Conservation (phyloP, 495 filamentous ascomycete genomes). For the Aspergillus mulundensis region DNA sequence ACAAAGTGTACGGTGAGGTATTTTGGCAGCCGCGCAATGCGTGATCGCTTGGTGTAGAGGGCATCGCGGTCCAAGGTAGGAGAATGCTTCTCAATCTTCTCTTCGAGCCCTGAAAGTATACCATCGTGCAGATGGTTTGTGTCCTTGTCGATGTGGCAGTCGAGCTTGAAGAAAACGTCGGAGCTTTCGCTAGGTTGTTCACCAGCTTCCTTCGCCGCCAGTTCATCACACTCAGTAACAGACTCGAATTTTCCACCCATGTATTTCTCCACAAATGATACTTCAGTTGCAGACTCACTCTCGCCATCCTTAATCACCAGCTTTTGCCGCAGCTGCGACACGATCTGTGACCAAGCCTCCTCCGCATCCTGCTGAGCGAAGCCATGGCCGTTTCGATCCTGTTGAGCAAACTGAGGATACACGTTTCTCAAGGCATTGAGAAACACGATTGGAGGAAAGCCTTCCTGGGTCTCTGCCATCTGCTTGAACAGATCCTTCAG, state of each 20-base stretch:
- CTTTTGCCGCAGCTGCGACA: slow-evolving; percentile 78
- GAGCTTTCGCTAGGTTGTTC: slow-evolving; percentile 63
- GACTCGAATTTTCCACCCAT: slow-evolving; percentile 77
- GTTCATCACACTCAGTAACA: slow-evolving; percentile 76
- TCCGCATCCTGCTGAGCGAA: slow-evolving; percentile 97
- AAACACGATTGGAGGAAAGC: slow-evolving; percentile 81
- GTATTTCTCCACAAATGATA: slow-evolving; percentile 86
- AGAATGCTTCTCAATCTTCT: slow-evolving; percentile 88
- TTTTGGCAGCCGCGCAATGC: slow-evolving; percentile 84
- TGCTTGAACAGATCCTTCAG: slow-evolving; percentile 86
- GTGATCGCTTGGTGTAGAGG: slow-evolving; percentile 82
- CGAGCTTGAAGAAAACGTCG: slow-evolving; percentile 85
- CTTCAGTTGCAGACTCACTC: slow-evolving; percentile 39
- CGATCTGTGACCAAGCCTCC: slow-evolving; percentile 95
- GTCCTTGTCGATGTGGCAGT: slow-evolving; percentile 83
- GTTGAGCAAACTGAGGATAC: slow-evolving; percentile 94
- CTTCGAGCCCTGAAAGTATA: slow-evolving; percentile 71
- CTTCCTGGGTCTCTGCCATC: slow-evolving; percentile 88
- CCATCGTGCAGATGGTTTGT: slow-evolving; percentile 91
- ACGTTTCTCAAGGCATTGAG: slow-evolving; percentile 72
- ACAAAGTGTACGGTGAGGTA: slow-evolving; percentile 97
- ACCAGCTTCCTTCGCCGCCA: slow-evolving; percentile 66
- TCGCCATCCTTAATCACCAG: slow-evolving; percentile 61
- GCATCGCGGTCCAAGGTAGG: slow-evolving; percentile 71
- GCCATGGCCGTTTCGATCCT: slow-evolving; percentile 70